These are phyloP conservation scores for Eucalyptus cloeziana DNA, from an alignment of 345 rosid genomes.

Conservation along the genomic window DNA sequence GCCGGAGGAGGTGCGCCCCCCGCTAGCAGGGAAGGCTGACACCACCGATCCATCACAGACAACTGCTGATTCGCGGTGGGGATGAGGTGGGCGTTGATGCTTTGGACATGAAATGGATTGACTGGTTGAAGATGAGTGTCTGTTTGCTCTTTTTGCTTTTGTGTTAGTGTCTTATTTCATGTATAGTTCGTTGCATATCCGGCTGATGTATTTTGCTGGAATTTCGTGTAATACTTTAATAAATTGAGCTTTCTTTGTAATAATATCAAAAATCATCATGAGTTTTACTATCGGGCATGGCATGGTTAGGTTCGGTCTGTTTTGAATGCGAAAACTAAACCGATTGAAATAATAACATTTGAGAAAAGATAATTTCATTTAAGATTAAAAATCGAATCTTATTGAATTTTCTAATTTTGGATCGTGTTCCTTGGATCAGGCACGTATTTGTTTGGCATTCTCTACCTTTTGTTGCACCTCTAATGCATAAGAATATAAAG, in stretches of 20 bases:
- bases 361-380: not conserved
- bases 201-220: not conserved
- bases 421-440: not conserved
- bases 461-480: not conserved
- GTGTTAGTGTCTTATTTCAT: not conserved
- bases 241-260: not conserved
- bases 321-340: not conserved
- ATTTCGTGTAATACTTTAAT: not conserved
- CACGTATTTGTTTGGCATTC: not conserved
- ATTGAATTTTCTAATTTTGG: not conserved
- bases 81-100: not conserved
- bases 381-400: not conserved
- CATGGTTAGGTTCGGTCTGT: not conserved
- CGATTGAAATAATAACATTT: not conserved
- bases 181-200: not conserved
- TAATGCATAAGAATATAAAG: not conserved
- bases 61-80: slow-evolving; percentile 1
- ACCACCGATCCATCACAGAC: slow-evolving; percentile 6
- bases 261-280: not conserved
- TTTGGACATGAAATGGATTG: not conserved
- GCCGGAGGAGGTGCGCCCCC: not conserved
- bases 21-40: not conserved
- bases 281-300: not conserved
- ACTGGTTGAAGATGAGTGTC: not conserved
- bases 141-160: not conserved